Conservation (phyloP, 495 filamentous ascomycete genomes). For the Sordaria brevicollis region DNA sequence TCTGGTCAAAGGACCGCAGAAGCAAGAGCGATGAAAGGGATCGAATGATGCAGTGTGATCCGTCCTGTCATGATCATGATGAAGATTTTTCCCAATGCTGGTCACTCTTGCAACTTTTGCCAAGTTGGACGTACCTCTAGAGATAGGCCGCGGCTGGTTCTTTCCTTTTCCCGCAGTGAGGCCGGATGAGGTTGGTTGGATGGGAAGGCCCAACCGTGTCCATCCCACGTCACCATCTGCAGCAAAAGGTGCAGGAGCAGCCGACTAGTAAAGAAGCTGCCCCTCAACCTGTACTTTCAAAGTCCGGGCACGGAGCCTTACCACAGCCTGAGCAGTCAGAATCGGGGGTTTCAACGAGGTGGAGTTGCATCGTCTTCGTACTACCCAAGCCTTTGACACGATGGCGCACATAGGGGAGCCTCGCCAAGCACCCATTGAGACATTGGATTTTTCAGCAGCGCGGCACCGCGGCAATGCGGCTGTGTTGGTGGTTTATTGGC, state of each 20-base stretch:
- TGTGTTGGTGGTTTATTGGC: neutral
- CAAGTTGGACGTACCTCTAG: neutral
- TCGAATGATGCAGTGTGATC: neutral
- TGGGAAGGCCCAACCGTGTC: neutral
- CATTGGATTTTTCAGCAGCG: neutral
- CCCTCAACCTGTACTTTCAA: neutral
- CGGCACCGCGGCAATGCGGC: neutral
- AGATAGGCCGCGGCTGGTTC: neutral
- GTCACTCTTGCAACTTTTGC: neutral
- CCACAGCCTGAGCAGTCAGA: neutral
- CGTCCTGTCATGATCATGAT: neutral
- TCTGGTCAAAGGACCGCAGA: neutral
- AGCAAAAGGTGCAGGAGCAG: neutral
- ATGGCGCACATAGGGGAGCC: neutral
- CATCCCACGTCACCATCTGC: neutral
- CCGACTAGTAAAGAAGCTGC: neutral
- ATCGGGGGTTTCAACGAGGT: neutral
- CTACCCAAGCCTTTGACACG: neutral
- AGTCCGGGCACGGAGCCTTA: neutral
- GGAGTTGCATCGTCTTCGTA: neutral
- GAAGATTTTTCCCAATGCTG: neutral
- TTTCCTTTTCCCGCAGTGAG: neutral
- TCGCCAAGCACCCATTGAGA: neutral
- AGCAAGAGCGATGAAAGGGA: neutral
- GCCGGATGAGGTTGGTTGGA: neutral